phyloP scores from a whole-genome alignment of 1,139 yeast genomes.

The Williopsis jadinii region DNA sequence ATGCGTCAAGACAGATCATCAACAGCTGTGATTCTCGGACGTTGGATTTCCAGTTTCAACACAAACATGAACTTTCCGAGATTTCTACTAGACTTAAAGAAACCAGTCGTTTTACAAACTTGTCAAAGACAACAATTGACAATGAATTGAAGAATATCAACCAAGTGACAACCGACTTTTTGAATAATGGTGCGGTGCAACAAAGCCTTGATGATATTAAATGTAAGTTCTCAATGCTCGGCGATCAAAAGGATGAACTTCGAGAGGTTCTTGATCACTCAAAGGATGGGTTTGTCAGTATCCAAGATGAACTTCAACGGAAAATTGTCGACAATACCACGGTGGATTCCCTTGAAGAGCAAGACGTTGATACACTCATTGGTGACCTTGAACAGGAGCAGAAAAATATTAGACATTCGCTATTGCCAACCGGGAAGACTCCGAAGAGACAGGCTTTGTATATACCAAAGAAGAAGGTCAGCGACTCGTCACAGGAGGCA shows the following conservation, averaged over 20 bases:
- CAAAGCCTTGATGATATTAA: conserved; percentile 4
- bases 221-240: background rate
- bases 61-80: conserved; percentile 17
- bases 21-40: conserved; percentile 29
- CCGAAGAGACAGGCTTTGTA: conserved; percentile 19
- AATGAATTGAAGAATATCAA: conserved; percentile 15
- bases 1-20: conserved; percentile 25
- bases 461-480: conserved; percentile 8
- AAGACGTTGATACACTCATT: conserved; percentile 16
- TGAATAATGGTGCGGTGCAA: conserved; percentile 5
- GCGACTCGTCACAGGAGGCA: conserved; percentile 6
- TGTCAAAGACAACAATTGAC: conserved; percentile 11
- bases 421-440: conserved; percentile 24
- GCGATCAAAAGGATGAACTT: conserved; percentile 1
- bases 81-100: conserved; percentile 15
- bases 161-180: conserved; percentile 6
- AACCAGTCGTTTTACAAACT: conserved; percentile 10
- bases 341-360: conserved; percentile 9
- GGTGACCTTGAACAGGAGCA: conserved; percentile 20
- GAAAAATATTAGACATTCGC: conserved; percentile 15
- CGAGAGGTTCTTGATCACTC: background rate
- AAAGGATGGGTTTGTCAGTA: background rate
- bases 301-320: conserved; percentile 2
- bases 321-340: conserved; percentile 11
- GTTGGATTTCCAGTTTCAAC: conserved; percentile 21